Percentiles rank a stretch among this genome's conserved stretches.
Evolutionary conservation across 75 land plant genomes (phyloP).

Genomic region (Larix kaempferi): DNA sequence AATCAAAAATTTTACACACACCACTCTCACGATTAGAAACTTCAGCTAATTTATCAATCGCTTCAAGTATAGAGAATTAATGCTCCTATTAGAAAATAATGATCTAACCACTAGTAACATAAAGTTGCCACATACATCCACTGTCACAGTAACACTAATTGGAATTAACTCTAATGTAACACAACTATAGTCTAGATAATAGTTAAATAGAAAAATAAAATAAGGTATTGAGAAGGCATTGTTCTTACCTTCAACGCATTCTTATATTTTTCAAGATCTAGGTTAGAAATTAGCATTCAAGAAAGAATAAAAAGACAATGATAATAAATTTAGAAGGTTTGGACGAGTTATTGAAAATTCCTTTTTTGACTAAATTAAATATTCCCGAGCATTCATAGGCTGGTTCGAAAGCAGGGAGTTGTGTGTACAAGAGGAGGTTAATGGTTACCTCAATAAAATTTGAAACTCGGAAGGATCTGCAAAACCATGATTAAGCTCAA

Average conservation of each 20-base stretch:
- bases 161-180: background rate
- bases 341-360: too few relatives aligned
- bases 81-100: slow-evolving; percentile 40
- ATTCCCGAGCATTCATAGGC: too few relatives aligned
- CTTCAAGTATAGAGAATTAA: slow-evolving; percentile 49
- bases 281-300: too few relatives aligned
- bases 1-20: background rate
- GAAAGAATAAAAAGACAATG: too few relatives aligned
- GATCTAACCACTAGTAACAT: background rate
- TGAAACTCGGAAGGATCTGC: too few relatives aligned
- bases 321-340: too few relatives aligned
- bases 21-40: slow-evolving; percentile 66
- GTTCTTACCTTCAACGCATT: slow-evolving; percentile 14
- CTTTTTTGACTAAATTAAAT: too few relatives aligned
- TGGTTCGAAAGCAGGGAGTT: too few relatives aligned
- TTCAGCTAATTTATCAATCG: slow-evolving; percentile 48
- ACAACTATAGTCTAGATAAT: background rate
- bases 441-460: too few relatives aligned
- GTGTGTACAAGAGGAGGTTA: too few relatives aligned
- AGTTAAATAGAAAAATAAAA: background rate
- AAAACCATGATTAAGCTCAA: too few relatives aligned
- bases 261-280: slow-evolving; percentile 20
- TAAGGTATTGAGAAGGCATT: background rate
- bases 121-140: background rate
- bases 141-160: background rate